phyloP scores from a whole-genome alignment of 2,329 filamentous ascomycete genomes.

The Blumeriella jaapii region DNA sequence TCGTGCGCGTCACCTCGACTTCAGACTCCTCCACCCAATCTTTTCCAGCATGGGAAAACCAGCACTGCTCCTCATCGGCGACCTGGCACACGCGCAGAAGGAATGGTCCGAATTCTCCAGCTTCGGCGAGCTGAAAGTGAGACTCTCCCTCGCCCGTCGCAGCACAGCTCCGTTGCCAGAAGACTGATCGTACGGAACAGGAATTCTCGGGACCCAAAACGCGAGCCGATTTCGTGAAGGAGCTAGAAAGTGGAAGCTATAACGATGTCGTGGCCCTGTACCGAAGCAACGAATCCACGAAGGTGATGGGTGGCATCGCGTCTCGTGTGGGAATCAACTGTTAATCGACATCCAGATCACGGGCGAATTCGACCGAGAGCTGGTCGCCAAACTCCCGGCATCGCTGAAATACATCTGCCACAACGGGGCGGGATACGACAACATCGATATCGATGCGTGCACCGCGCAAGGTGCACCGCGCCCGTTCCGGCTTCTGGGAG shows the following conservation, averaged over 20 bases:
- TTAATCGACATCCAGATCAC: constrained; percentile 34
- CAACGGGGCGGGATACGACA: constrained; percentile 71
- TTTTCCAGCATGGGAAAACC: constrained; percentile 8
- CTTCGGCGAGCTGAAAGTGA: constrained; percentile 20
- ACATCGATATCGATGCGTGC: constrained; percentile 63
- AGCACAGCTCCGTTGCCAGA: too few relatives aligned
- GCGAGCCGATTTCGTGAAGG: constrained; percentile 54
- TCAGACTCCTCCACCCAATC: neutral
- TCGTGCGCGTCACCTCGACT: neutral
- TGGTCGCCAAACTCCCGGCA: constrained; percentile 44
- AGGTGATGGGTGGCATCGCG: constrained; percentile 25
- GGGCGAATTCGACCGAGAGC: constrained; percentile 56
- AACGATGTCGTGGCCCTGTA: constrained; percentile 54
- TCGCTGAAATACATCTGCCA: constrained; percentile 46
- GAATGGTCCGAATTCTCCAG: constrained; percentile 21
- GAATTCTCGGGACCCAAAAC: constrained; percentile 33
- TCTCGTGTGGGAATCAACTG: neutral
- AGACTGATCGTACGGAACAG: constrained; percentile 3
- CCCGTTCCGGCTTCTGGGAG: neutral
- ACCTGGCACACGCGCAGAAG: constrained; percentile 17
- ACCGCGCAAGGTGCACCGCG: constrained; percentile 28
- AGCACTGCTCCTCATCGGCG: constrained; percentile 20
- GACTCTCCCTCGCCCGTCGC: too few relatives aligned
- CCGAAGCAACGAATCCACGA: constrained; percentile 57
- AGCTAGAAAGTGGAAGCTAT: constrained; percentile 51